These are phyloP conservation scores for Kwoniella heveanensis DNA, from an alignment of 768 basidiomycete genomes.

Conservation along the genomic window DNA sequence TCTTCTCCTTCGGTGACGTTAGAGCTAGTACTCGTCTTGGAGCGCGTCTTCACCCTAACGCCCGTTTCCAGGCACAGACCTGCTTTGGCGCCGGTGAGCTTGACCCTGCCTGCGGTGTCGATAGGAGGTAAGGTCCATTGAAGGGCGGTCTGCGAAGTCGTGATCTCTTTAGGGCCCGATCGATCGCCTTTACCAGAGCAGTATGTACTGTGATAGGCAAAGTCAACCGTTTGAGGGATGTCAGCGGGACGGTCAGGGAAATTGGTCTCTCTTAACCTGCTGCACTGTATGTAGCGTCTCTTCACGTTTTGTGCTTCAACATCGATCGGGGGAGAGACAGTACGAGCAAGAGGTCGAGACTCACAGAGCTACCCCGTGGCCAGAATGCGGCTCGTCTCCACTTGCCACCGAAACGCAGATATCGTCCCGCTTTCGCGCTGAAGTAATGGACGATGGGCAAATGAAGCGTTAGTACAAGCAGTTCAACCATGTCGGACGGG, in stretches of 20 bases:
- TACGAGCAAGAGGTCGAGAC: too few species aligned
- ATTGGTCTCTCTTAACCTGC: too few species aligned
- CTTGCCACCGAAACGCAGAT: constrained; percentile 7
- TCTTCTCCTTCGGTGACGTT: not conserved
- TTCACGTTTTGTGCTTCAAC: too few species aligned
- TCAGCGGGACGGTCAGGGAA: too few species aligned
- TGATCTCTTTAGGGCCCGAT: not conserved
- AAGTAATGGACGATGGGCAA: too few species aligned
- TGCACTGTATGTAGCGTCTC: too few species aligned
- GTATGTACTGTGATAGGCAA: constrained; percentile 13
- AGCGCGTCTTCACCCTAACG: not conserved
- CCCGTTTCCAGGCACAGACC: constrained; percentile 13
- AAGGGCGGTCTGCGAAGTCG: constrained; percentile 2
- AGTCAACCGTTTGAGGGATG: too few species aligned
- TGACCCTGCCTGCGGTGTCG: constrained; percentile 1
- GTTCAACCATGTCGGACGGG: too few species aligned
- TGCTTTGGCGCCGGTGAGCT: not conserved
- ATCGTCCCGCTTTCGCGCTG: constrained; percentile 6
- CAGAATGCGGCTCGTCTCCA: not conserved
- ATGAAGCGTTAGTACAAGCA: not conserved
- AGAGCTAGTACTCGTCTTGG: not conserved
- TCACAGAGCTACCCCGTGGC: constrained; percentile 8
- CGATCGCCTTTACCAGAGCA: constrained; percentile 6
- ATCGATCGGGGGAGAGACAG: too few species aligned
- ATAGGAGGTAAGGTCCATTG: constrained; percentile 6